A percentile compares a stretch with the other conserved stretches of the same genome.
Conservation (phyloP, 495 filamentous ascomycete species). For the Penicillium goetzii region DNA sequence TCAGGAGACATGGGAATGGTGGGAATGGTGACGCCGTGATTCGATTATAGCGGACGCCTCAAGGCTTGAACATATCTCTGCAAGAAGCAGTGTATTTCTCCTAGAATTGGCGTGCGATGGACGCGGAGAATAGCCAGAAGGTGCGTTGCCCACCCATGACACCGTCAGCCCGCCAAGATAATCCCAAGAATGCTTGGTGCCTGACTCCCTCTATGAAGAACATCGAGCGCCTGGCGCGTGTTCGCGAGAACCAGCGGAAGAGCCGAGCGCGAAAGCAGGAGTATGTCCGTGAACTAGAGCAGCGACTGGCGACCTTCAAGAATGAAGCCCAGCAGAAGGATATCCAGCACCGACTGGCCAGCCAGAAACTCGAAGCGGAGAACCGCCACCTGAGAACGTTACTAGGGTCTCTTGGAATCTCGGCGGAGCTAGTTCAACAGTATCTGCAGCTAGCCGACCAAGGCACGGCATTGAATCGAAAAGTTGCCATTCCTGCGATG, state of each 20-base stretch:
- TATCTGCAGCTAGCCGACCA: conserved; percentile 33
- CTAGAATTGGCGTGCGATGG: conserved; percentile 5
- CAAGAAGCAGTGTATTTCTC: not conserved
- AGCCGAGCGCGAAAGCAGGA: conserved; percentile 77
- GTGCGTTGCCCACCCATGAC: conserved; percentile 9
- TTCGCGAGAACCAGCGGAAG: conserved; percentile 80
- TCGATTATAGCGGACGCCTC: not conserved
- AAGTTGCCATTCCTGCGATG: conserved; percentile 47
- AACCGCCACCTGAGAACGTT: conserved; percentile 39
- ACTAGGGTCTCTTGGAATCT: conserved; percentile 33
- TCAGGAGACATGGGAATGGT: conserved; percentile 2
- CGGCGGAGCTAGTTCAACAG: conserved; percentile 32
- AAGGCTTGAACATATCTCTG: not conserved
- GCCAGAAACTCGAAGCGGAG: conserved; percentile 46
- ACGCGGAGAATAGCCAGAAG: conserved; percentile 21
- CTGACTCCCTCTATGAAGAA: conserved; percentile 32
- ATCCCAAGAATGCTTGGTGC: not conserved
- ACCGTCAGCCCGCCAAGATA: not conserved
- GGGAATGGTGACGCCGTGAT: not conserved
- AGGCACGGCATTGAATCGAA: conserved; percentile 27
- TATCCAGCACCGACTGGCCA: conserved; percentile 39
- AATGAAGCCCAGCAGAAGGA: conserved; percentile 40
- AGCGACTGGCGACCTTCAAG: conserved; percentile 63
- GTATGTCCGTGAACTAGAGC: conserved; percentile 72
- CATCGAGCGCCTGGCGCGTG: conserved; percentile 43